Percentiles rank a stretch among this genome's conserved stretches.
Evolutionary conservation across 805 yeast species (phyloP).

Genomic region (Candida ortonii): DNA sequence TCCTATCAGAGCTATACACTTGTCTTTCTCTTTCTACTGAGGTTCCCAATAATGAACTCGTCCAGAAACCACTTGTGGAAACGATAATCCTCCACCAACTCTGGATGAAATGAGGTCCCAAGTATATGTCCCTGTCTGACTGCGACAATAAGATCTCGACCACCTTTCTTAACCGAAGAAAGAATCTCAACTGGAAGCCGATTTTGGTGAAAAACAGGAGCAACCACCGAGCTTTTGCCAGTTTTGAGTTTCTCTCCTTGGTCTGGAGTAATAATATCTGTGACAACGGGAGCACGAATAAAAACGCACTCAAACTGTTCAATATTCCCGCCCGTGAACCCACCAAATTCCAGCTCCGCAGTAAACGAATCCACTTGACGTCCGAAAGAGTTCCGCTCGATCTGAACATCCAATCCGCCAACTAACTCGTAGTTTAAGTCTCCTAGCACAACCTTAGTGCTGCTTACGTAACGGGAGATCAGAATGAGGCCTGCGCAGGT

Average conservation of each 20-base stretch:
- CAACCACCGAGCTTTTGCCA: conserved; percentile 8
- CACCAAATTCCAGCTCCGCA: conserved; percentile 38
- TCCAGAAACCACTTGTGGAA: conserved; percentile 71
- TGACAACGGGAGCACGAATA: conserved; percentile 74
- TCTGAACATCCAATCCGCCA: conserved; percentile 63
- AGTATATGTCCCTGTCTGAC: conserved; percentile 64
- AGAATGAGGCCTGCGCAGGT: conserved; percentile 83
- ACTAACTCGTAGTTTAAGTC: conserved; percentile 41
- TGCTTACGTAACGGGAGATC: conserved; percentile 50
- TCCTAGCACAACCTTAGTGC: conserved; percentile 48
- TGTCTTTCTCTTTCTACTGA: not conserved
- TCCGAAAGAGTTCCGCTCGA: conserved; percentile 75
- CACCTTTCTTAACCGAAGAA: conserved; percentile 34
- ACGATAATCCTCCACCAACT: conserved; percentile 50
- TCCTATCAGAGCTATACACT: not conserved
- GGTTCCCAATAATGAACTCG: conserved; percentile 44
- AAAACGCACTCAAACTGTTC: conserved; percentile 48
- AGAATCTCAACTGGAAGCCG: conserved; percentile 40
- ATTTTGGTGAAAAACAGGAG: conserved; percentile 16
- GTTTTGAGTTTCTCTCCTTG: not conserved
- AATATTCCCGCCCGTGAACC: too few species aligned
- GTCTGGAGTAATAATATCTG: conserved; percentile 1
- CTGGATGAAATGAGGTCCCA: conserved; percentile 83
- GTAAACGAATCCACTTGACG: conserved; percentile 69
- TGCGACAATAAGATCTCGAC: conserved; percentile 55